These are phyloP conservation scores for Bryum argenteum DNA, from an alignment of 225 moss, liverwort and hornwort genomes.

Conservation along the genomic window DNA sequence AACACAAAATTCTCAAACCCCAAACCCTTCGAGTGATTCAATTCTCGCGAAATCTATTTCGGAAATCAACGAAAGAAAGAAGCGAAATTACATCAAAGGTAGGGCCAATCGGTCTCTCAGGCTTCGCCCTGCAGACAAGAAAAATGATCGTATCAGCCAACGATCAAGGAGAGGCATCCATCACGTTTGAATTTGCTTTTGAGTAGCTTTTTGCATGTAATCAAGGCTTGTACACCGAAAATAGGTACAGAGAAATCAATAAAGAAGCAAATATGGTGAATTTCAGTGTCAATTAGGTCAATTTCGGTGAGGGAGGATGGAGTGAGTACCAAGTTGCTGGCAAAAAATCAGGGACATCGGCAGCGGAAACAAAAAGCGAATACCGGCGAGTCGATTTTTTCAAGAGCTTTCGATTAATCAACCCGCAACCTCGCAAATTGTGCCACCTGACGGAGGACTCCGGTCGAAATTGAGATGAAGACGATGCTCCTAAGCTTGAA, in stretches of 20 bases:
- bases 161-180: too few species aligned
- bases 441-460: slow-evolving; percentile 21
- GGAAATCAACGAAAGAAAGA: background rate
- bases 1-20: slow-evolving; percentile 11
- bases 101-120: slow-evolving; percentile 59
- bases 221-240: too few species aligned
- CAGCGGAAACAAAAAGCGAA: slow-evolving; percentile 28
- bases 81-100: slow-evolving; percentile 50
- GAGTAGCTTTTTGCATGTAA: too few species aligned
- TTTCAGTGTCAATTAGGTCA: too few species aligned
- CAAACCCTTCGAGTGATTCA: background rate
- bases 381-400: slow-evolving; percentile 25
- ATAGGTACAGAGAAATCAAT: too few species aligned
- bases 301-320: background rate
- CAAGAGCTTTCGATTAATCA: slow-evolving; percentile 1
- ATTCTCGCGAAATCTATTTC: too few species aligned
- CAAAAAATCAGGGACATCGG: slow-evolving; percentile 65
- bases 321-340: slow-evolving; percentile 57
- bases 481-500: slow-evolving; percentile 40
- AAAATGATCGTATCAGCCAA: background rate
- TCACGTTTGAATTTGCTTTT: too few species aligned
- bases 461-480: background rate
- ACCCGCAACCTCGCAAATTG: background rate
- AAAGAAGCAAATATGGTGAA: too few species aligned
- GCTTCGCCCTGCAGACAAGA: slow-evolving; percentile 50